Base-by-base conservation (phyloP, 805 yeast species). In the Nakazawaea sp. region DNA sequence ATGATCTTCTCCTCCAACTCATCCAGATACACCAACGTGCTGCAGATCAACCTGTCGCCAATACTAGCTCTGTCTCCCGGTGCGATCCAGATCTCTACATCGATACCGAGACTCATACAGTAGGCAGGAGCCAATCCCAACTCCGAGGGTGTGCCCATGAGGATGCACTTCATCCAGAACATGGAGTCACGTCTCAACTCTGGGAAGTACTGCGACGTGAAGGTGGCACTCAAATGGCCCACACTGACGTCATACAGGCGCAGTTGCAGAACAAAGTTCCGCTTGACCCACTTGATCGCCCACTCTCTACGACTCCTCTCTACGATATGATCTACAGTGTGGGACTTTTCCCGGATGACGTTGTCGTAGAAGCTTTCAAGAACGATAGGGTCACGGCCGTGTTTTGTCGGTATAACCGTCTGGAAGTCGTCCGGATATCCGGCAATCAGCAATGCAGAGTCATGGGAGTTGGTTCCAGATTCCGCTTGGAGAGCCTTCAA, bases 21-120 rank as follows among this genome's bases (percentile, higher is more conserved):
- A 43, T 72, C 66, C 15, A 71, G 52, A 38, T 59, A 56, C 13
- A 69, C 38, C 12, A 79, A 58, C 35, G 62, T 58, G 15, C 71
- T 60, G 38, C 78, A 70, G 5, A 62, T 50, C 3, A 73, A 47
- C 16, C 58, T 54, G 40, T 70, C 70, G 3, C 82, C 82, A 15
- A 64, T 50, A 12, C 51, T 42, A 4, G 55, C 51, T 13, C 50
- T 49, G 11, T 51, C 45, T 7, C 43, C 36, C 3, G 30, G 31
- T 13, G 44, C 52, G 30, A 45, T 45, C 38, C 40, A 45, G 10
- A 73, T 50, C n/a, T 69, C 71, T 16, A 74, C 71, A 37, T 65
- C 72, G 10, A 69, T 46, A 17, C 63, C 70, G 23, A 70, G 50
- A 21, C 72, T 75, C 35, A 52, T 45, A 43, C 81, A 75, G 47